A percentile compares a stretch with the other conserved stretches of the same genome.
phyloP scores from a whole-genome alignment of 2,329 filamentous ascomycete genomes.

The Zopfia rhizophila region DNA sequence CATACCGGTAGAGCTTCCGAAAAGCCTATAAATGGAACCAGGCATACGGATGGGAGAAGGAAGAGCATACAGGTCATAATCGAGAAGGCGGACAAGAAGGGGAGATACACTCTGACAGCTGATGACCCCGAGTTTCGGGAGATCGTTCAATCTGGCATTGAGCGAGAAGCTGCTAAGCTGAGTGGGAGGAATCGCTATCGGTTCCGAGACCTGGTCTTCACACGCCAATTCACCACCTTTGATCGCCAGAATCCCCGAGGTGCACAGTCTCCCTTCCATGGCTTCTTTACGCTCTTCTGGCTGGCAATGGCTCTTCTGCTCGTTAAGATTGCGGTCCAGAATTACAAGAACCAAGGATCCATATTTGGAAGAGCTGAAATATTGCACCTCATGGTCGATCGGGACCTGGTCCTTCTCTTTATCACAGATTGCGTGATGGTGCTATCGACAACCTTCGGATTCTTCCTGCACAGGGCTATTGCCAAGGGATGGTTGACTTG shows the following conservation, averaged over 20 bases:
- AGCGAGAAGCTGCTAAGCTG: constrained; percentile 51
- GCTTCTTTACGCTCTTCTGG: constrained; percentile 85
- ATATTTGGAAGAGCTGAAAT: constrained; percentile 78
- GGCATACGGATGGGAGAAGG: constrained; percentile 28
- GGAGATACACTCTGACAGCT: constrained; percentile 60
- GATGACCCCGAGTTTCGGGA: constrained; percentile 62
- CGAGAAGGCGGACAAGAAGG: constrained; percentile 58
- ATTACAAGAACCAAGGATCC: constrained; percentile 75
- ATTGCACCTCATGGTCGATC: constrained; percentile 72
- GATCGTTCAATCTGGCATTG: constrained; percentile 56
- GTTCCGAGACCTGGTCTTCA: constrained; percentile 73
- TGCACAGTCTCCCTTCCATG: constrained; percentile 76
- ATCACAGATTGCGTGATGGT: constrained; percentile 77
- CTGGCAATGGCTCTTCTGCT: constrained; percentile 74
- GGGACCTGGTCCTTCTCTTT: constrained; percentile 62
- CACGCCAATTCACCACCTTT: constrained; percentile 77
- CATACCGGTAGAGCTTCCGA: constrained; percentile 1
- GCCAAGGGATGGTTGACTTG: constrained; percentile 71
- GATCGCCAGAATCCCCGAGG: constrained; percentile 75
- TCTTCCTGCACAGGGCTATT: constrained; percentile 71
- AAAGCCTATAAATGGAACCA: too few relatives aligned
- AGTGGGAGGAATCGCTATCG: constrained; percentile 50
- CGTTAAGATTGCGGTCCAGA: constrained; percentile 72
- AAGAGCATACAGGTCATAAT: constrained; percentile 60
- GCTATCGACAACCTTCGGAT: constrained; percentile 71